Evolutionary conservation across 345 rosid genomes (phyloP).

Genomic region (Eutrema japonicum): DNA sequence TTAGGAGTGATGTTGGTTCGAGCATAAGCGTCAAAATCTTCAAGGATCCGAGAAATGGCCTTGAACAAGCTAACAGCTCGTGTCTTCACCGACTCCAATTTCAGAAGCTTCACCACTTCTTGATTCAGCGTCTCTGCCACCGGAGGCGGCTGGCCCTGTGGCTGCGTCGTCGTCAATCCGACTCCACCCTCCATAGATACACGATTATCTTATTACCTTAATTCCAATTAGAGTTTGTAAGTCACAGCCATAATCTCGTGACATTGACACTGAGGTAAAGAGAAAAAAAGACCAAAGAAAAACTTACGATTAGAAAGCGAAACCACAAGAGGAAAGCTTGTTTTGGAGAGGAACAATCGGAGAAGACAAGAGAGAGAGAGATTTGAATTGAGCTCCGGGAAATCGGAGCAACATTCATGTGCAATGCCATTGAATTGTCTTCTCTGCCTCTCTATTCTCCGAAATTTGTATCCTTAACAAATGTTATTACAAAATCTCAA

Average conservation of each 20-base stretch:
- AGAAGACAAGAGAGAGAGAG: too few relatives aligned
- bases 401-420: too few relatives aligned
- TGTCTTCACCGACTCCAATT: conserved; percentile 75
- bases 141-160: conserved; percentile 25
- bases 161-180: conserved; percentile 17
- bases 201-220: background rate
- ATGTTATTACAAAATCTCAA: too few relatives aligned
- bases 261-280: too few relatives aligned
- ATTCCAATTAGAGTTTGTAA: conserved; percentile 10
- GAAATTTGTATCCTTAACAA: too few relatives aligned
- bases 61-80: conserved; percentile 82
- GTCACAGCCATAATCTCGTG: too few relatives aligned
- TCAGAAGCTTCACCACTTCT: conserved; percentile 67
- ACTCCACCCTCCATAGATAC: conserved; percentile 28
- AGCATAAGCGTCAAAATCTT: conserved; percentile 73
- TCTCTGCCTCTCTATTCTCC: too few relatives aligned
- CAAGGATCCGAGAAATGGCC: conserved; percentile 86
- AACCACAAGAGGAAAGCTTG: too few relatives aligned
- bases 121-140: conserved; percentile 72
- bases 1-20: conserved; percentile 84
- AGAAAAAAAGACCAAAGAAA: too few relatives aligned
- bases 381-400: too few relatives aligned
- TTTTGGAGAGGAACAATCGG: too few relatives aligned
- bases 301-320: background rate
- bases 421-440: too few relatives aligned